Percentiles rank a stretch among this genome's conserved stretches.
These are phyloP conservation scores for Tetracladium maxilliforme DNA, from an alignment of 2,329 filamentous ascomycete species.

Conservation along the genomic window DNA sequence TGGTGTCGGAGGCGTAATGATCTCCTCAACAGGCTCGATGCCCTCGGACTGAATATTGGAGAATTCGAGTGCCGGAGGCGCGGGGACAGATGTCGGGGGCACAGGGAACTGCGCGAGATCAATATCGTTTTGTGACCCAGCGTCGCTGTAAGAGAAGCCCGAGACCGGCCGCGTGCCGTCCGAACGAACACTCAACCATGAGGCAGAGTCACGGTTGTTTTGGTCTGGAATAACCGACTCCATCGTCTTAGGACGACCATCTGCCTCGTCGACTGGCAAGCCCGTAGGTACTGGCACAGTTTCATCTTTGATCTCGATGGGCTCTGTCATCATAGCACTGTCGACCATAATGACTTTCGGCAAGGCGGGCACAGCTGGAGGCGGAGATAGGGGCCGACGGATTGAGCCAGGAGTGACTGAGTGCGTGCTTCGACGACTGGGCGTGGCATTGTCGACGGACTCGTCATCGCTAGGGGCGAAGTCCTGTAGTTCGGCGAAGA, in stretches of 20 bases:
- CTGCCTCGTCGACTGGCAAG: no score
- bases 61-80: slow-evolving; percentile 15
- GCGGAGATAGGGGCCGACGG: slow-evolving; percentile 17
- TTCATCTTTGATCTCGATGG: slow-evolving; percentile 22
- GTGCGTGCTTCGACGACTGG: slow-evolving; percentile 30
- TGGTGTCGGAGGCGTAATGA: slow-evolving; percentile 6
- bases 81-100: slow-evolving; percentile 25
- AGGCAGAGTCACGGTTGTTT: no score
- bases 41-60: slow-evolving; percentile 26
- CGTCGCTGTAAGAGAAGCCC: slow-evolving; percentile 32
- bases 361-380: slow-evolving; percentile 31
- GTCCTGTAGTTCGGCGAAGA: slow-evolving; percentile 83
- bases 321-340: slow-evolving; percentile 45
- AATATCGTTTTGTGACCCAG: slow-evolving; percentile 32
- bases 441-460: slow-evolving; percentile 34
- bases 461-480: slow-evolving; percentile 57
- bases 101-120: slow-evolving; percentile 38
- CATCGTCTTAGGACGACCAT: no score
- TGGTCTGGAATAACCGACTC: no score
- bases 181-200: no score
- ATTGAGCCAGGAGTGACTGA: slow-evolving; percentile 30
- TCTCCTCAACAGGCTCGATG: slow-evolving; percentile 24
- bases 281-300: slow-evolving; percentile 7
- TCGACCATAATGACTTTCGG: slow-evolving; percentile 41
- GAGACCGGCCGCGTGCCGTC: slow-evolving; percentile 26